phyloP scores from a whole-genome alignment of 352 stramenopile species.

The Phytopythium aichiense region DNA sequence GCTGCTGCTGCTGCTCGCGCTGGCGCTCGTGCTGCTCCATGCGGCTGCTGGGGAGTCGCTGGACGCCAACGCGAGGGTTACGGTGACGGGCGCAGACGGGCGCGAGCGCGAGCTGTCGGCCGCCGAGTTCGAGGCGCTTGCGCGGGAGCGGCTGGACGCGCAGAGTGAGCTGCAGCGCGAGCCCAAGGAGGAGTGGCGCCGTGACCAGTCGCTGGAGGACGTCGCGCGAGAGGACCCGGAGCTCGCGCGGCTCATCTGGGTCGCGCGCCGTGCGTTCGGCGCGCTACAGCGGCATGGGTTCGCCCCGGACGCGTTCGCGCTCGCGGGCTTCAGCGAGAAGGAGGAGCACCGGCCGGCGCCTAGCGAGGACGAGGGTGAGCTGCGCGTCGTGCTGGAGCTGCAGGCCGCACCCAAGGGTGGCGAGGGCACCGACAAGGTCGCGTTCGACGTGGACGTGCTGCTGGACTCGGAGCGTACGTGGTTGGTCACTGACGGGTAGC shows the following conservation, averaged over 20 bases:
- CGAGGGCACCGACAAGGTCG: slow-evolving; percentile 20
- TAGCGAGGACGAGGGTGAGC: slow-evolving; percentile 9
- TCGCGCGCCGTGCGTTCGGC: slow-evolving; percentile 40
- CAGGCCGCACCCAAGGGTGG: slow-evolving; percentile 13
- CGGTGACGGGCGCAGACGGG: slow-evolving; percentile 39
- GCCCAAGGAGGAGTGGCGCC: slow-evolving; percentile 17
- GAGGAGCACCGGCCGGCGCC: slow-evolving; percentile 11
- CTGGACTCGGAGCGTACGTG: slow-evolving; percentile 37
- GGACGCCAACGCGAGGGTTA: slow-evolving; percentile 20
- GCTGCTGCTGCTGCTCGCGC: slow-evolving; percentile 9
- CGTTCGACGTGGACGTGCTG: slow-evolving; percentile 48
- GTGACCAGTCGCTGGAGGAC: slow-evolving; percentile 31
- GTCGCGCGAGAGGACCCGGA: slow-evolving; percentile 29
- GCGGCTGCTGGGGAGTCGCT: slow-evolving; percentile 4
- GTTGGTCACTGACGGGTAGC: background rate
- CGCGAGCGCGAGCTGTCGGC: slow-evolving; percentile 37
- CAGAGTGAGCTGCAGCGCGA: slow-evolving; percentile 27
- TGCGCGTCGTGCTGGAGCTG: slow-evolving; percentile 30
- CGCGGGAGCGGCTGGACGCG: slow-evolving; percentile 23
- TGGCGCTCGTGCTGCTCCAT: slow-evolving; percentile 3
- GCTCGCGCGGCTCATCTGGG: slow-evolving; percentile 43
- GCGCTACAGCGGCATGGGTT: slow-evolving; percentile 60
- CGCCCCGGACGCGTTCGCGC: slow-evolving; percentile 36
- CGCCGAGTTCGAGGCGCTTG: slow-evolving; percentile 38
- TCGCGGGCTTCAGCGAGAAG: slow-evolving; percentile 56